Percentiles rank a stretch among this genome's conserved stretches.
These are phyloP conservation scores for Cyberlindnera petersonii DNA, from an alignment of 805 yeast species.

Conservation along the genomic window DNA sequence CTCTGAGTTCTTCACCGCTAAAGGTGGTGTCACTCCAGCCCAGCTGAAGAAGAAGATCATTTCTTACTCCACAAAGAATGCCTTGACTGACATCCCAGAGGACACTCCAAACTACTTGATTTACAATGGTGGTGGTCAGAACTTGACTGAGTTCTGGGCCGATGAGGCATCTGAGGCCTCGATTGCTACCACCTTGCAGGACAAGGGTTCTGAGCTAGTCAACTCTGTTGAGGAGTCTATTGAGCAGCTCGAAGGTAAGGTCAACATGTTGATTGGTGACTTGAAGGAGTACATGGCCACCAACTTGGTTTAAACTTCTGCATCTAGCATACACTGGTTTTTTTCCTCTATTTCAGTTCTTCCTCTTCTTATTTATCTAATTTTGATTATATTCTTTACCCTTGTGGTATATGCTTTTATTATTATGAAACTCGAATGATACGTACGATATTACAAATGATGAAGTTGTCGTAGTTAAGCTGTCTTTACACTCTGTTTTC, in stretches of 20 bases:
- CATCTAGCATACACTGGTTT: background rate
- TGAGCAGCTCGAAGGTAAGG: conserved; percentile 21
- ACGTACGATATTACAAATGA: no score
- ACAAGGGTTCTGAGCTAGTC: conserved; percentile 10
- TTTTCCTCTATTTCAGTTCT: background rate
- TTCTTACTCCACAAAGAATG: conserved; percentile 59
- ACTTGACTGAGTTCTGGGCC: conserved; percentile 37
- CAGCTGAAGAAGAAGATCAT: conserved; percentile 75
- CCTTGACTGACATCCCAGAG: conserved; percentile 57
- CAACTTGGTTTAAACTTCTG: conserved; percentile 7
- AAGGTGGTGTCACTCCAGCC: conserved; percentile 57
- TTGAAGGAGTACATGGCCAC: conserved; percentile 18
- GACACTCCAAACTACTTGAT: conserved; percentile 77
- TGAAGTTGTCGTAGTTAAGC: no score
- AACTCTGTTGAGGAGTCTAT: conserved; percentile 20
- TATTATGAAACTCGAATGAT: no score
- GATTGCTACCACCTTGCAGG: conserved; percentile 5
- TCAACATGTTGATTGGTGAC: conserved; percentile 15
- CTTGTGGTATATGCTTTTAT: no score
- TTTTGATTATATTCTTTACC: no score
- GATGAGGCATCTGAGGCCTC: conserved; percentile 8
- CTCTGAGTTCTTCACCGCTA: conserved; percentile 57
- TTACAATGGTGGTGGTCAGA: conserved; percentile 79
- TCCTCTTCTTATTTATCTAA: no score
- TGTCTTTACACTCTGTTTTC: no score